Evolutionary conservation across 2,329 filamentous ascomycete genomes (phyloP), one percentile per base, ranked within the genome.

Genomic region (Colletotrichum abscissum): DNA sequence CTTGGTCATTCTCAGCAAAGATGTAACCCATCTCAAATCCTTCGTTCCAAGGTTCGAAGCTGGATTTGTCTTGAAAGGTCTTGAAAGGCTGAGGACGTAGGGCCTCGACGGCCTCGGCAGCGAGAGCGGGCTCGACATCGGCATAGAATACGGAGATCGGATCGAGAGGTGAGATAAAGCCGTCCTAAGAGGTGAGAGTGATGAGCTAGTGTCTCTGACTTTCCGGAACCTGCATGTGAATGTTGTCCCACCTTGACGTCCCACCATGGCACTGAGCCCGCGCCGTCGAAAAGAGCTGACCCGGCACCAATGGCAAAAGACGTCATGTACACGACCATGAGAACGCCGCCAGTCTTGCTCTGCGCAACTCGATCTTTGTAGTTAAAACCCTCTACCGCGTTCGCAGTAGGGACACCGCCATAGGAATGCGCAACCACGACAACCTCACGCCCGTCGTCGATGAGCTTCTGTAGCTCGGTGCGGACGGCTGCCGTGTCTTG

Each of bases 401-500:
- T 82, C 28, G 80, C 78, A 3, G 80, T 81, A 1, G 85, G 78
- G 0, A 84, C 76, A 12, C 85, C 85, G 14, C 82, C 81, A 76
- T 85, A 86, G 1, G 83, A 86, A 73, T 88, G 85, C 6, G 81
- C 78, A 2, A 84, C 75, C 2, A 87, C 80, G 0, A 87, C 75
- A 7, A 87, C 81, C 22, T 86, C 79, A 56, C 83, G 82, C 8
- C 82, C 81, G 3, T 77, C 67, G 22, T 81, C 79, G 9, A 78
- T 74, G 12, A 85, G 78, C 6, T 66, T 57, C 12, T 76, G 58
- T 42, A 84, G 33, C 0, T 74, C 69, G 0, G 52, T 14, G n/a
- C 80, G 78, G 19, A 84, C 77, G 1, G 77, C 78, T 0, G 76
- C 67, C 5, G 79, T 78, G 66, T 86, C 85, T 6, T 80, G 77